phyloP scores from a whole-genome alignment of 1,139 yeast genomes.

The Candida sojae region DNA sequence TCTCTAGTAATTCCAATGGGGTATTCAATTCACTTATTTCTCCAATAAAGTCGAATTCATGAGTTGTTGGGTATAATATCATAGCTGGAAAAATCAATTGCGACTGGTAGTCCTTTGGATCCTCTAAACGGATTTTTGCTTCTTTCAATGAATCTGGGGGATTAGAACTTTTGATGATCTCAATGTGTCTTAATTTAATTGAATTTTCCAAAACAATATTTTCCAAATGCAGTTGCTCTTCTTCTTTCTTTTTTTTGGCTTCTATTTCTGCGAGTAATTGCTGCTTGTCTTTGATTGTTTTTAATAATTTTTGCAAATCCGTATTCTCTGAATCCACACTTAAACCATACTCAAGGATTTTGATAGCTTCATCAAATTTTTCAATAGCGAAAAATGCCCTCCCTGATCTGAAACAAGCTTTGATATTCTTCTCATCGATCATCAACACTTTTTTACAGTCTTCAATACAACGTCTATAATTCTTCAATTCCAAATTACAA shows the following conservation, averaged over 20 bases:
- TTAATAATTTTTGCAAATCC: slow-evolving; percentile 48
- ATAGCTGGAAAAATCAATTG: slow-evolving; percentile 79
- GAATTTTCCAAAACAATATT: slow-evolving; percentile 50
- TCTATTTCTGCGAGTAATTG: slow-evolving; percentile 31
- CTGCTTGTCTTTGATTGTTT: slow-evolving; percentile 43
- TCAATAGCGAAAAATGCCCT: slow-evolving; percentile 74
- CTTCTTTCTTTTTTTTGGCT: slow-evolving; percentile 33
- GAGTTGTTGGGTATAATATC: slow-evolving; percentile 79
- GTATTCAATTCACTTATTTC: slow-evolving; percentile 72
- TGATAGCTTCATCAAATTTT: slow-evolving; percentile 70
- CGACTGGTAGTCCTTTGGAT: slow-evolving; percentile 72
- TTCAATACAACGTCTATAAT: slow-evolving; percentile 82
- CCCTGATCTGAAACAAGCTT: slow-evolving; percentile 85
- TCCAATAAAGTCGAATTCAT: slow-evolving; percentile 81
- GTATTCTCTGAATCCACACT: slow-evolving; percentile 57
- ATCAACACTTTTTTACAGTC: slow-evolving; percentile 78
- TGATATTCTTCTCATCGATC: slow-evolving; percentile 67
- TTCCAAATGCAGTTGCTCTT: slow-evolving; percentile 30
- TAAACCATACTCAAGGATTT: slow-evolving; percentile 65
- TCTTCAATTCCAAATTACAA: slow-evolving; percentile 80
- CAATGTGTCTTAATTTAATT: slow-evolving; percentile 54
- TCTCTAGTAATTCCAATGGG: slow-evolving; percentile 56
- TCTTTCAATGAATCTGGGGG: slow-evolving; percentile 54
- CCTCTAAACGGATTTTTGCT: slow-evolving; percentile 59
- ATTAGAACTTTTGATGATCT: slow-evolving; percentile 46